Evolutionary conservation across 306 rosid species (phyloP), one percentile per base, ranked within the genome.

Genomic region (Quercus variabilis): DNA sequence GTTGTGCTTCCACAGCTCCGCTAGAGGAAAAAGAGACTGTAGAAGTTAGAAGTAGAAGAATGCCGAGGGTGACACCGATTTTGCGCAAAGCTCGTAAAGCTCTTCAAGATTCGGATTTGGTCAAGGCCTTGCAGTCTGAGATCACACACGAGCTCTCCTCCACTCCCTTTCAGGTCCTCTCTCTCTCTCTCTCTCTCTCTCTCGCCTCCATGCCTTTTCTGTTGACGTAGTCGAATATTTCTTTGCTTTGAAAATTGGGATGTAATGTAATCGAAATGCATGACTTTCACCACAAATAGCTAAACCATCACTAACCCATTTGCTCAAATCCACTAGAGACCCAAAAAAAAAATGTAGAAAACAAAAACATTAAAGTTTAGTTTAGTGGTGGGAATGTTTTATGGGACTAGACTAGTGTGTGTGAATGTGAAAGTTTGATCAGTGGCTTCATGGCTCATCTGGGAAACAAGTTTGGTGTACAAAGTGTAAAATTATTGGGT

Each of bases 81-180:
- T 2, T 91, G 62, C 79, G 58, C 30, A 74, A 73, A 70, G 87
- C 87, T 74, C 55, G 80, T 20, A 78, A 84, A 86, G 86, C 93
- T 33, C 51, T 89, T 77, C 79, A 87, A 72, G 92, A 92, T 82
- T 81, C 83, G n/a, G 78, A 89, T 59, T 76, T 94, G 81, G 75
- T 86, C 83, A 85, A 86, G 63, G 76, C 85, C 81, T 74, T 92
- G 69, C 92, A 84, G 46, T 91, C 97, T 35, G 95, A 92, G 89
- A 90, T 94, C 46, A 23, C 75, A 10, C 82, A 86, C 4, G 97
- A 94, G 86, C 95, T 86, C 54, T 41, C 91, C 55, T 78, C 82
- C 5, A 76, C 80, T 77, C 89, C 68, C 78, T 89, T 69, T 54
- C 91, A 90, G 98, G 97, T 94, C 82, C 82, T 71, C 55, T 71